Conservation (phyloP, 2,329 filamentous ascomycete species). For the Fusarium sp. region DNA sequence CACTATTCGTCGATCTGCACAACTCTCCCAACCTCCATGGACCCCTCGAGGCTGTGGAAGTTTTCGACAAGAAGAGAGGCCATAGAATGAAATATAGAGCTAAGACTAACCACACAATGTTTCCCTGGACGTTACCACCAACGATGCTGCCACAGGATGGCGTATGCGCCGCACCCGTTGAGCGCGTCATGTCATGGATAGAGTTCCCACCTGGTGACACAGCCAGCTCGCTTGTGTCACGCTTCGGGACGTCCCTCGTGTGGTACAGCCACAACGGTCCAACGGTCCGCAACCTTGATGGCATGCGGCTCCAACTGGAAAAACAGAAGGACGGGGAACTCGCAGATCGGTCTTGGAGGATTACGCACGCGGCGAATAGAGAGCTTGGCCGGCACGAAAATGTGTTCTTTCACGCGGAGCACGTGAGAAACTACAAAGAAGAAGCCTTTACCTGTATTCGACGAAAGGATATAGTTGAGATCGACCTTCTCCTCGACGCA, state of each 20-base stretch:
- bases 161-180: slow-evolving; percentile 77
- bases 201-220: slow-evolving; percentile 67
- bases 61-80: slow-evolving; percentile 60
- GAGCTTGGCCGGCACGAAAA: slow-evolving; percentile 88
- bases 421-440: slow-evolving; percentile 81
- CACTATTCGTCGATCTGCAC: slow-evolving; percentile 84
- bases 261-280: slow-evolving; percentile 54
- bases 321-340: slow-evolving; percentile 63
- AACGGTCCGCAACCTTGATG: slow-evolving; percentile 63
- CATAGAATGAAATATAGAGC: slow-evolving; percentile 56
- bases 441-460: slow-evolving; percentile 85
- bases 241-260: slow-evolving; percentile 49
- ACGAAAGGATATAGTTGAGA: slow-evolving; percentile 77
- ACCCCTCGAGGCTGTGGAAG: slow-evolving; percentile 51
- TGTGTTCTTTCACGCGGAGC: slow-evolving; percentile 80
- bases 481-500: slow-evolving; percentile 67
- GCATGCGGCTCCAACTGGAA: slow-evolving; percentile 74
- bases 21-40: slow-evolving; percentile 75
- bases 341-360: slow-evolving; percentile 67
- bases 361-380: slow-evolving; percentile 84
- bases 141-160: slow-evolving; percentile 80
- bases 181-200: slow-evolving; percentile 75
- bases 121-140: slow-evolving; percentile 90
- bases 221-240: slow-evolving; percentile 47
- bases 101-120: slow-evolving; percentile 83